These are phyloP conservation scores for Kazachstania bromeliacearum DNA, from an alignment of 805 yeast genomes.

Conservation along the genomic window DNA sequence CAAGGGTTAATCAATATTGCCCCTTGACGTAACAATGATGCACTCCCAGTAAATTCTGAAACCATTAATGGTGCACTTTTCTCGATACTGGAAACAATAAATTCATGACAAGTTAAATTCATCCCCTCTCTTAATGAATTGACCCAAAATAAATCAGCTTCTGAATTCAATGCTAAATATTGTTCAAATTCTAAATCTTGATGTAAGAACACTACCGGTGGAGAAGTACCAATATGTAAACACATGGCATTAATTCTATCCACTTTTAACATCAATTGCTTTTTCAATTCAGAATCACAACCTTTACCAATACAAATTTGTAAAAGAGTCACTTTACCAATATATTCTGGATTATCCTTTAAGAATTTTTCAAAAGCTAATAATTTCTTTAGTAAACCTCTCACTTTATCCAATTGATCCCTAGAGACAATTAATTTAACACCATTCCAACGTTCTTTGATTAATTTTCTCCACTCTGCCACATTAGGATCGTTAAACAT, in stretches of 20 bases:
- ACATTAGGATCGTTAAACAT: conserved; percentile 44
- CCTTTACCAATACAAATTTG: conserved; percentile 67
- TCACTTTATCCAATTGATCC: conserved; percentile 76
- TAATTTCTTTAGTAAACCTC: conserved; percentile 83
- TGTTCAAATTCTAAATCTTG: conserved; percentile 87
- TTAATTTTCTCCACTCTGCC: conserved; percentile 53
- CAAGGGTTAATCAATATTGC: conserved; percentile 84
- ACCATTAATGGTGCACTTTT: conserved; percentile 73
- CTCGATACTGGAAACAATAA: conserved; percentile 60
- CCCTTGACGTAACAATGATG: conserved; percentile 61
- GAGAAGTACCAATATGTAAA: conserved; percentile 59
- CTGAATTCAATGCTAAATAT: conserved; percentile 73
- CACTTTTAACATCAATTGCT: conserved; percentile 63
- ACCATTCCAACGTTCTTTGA: conserved; percentile 67
- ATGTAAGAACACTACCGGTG: conserved; percentile 79
- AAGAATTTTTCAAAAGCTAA: conserved; percentile 78
- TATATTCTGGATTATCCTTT: conserved; percentile 57
- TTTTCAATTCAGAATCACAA: conserved; percentile 54
- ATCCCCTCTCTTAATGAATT: conserved; percentile 93
- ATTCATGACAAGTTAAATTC: conserved; percentile 95
- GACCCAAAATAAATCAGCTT: conserved; percentile 82
- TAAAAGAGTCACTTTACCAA: conserved; percentile 62
- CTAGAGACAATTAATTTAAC: conserved; percentile 71
- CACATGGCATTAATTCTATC: conserved; percentile 76
- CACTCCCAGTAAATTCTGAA: conserved; percentile 93